Base-by-base conservation (phyloP, 208 protist species). In the Acanthamoeba polyphaga region DNA sequence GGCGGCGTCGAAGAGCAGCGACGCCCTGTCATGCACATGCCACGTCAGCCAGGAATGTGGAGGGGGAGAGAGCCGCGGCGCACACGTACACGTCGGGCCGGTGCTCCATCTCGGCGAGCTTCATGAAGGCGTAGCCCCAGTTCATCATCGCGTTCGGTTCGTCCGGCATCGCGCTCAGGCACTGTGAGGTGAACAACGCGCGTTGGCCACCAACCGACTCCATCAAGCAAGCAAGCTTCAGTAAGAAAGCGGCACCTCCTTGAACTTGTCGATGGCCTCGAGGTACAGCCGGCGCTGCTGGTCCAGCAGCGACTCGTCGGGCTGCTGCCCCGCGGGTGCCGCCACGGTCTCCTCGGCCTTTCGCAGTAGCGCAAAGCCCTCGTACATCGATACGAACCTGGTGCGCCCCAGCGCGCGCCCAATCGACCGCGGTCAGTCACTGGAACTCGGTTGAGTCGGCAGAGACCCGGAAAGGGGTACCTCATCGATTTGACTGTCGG, bases 41-140 rank as follows among this genome's bases (percentile, higher is more conserved):
- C 60, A 66, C 60, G 60, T n/a, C 60, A 66, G 15, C 8, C 22
- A 29, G 24, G 22, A 19, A 66, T 66, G 15, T 12, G 62, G 0
- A 1, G 3, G 0, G 62, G 24, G 60, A 29, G 60, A 29, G 60
- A 7, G 62, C 62, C 1, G 24, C 0, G 24, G 62, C 13, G 60
- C n/a, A 2, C 12, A n/a, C 9, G 66, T 72, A 72, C 66, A 38
- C n/a, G 66, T 38, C 10, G 66, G 66, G 66, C 29, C 66, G 66
- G 66, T 12, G 66, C 66, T 72, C 66, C 66, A 72, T 72, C 19
- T 72, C 27, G 66, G 66, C 66, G n/a, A 72, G 66, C n/a, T 19
- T 8, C 66, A 72, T 72, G n/a, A 72, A n/a, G 66, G 66, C 66
- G 66, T 72, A 72, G 66, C 66, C 66, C 66, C 66, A 72, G 66